These are phyloP conservation scores for Parasitella parasitica DNA, from an alignment of 371 early-diverging fungal species.

Conservation along the genomic window DNA sequence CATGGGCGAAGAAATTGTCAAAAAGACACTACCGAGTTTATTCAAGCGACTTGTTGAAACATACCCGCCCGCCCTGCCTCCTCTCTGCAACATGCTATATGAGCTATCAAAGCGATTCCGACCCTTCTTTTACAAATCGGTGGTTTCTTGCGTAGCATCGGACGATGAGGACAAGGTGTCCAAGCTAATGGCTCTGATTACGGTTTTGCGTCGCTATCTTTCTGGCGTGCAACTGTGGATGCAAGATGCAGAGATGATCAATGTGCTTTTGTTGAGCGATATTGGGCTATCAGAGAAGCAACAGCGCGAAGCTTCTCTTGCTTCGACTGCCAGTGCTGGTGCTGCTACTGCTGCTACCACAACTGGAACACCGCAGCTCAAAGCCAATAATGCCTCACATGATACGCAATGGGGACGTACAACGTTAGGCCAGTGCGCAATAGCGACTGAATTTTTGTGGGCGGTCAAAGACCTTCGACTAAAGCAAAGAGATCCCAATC, in stretches of 20 bases:
- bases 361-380: neutral
- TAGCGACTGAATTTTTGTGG: conserved; percentile 60
- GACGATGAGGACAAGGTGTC: conserved; percentile 53
- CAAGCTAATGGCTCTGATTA: conserved; percentile 43
- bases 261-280: conserved; percentile 60
- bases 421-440: conserved; percentile 61
- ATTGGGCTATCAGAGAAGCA: conserved; percentile 32
- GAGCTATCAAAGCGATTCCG: conserved; percentile 42
- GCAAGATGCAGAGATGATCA: conserved; percentile 68
- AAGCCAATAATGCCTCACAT: neutral
- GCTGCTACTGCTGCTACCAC: neutral
- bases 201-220: conserved; percentile 51
- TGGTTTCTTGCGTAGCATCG: conserved; percentile 63
- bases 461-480: conserved; percentile 49
- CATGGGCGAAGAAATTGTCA: conserved; percentile 35
- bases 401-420: conserved; percentile 58
- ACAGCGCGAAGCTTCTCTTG: neutral
- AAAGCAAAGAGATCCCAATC: conserved; percentile 26
- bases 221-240: conserved; percentile 63
- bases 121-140: conserved; percentile 53
- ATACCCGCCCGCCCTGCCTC: conserved; percentile 26
- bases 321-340: neutral
- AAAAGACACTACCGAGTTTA: conserved; percentile 33
- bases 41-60: conserved; percentile 27
- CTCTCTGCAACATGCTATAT: conserved; percentile 40